A percentile compares a stretch with the other conserved stretches of the same genome.
Conservation (phyloP, 352 stramenopile species). For the Globisporangium cederbergense region DNA sequence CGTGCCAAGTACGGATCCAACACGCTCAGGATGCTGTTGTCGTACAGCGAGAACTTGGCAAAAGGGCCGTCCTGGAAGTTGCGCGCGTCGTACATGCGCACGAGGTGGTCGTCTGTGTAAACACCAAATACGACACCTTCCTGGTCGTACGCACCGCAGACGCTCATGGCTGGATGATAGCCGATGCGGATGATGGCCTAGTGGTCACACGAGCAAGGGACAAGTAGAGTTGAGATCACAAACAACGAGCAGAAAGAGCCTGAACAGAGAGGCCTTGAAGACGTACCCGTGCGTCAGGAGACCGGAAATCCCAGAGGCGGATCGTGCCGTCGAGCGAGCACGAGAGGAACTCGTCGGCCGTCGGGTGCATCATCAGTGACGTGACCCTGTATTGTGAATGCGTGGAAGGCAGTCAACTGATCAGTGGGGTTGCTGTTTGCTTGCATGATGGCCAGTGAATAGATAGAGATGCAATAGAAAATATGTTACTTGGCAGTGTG, state of each 20-base stretch:
- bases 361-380: slow-evolving; percentile 85
- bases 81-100: slow-evolving; percentile 87
- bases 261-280: not conserved
- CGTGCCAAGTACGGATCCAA: slow-evolving; percentile 63
- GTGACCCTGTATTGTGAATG: slow-evolving; percentile 43
- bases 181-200: slow-evolving; percentile 64
- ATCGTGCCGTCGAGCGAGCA: slow-evolving; percentile 74
- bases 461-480: not conserved
- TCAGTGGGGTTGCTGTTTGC: no score
- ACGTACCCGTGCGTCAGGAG: slow-evolving; percentile 52
- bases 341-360: slow-evolving; percentile 80
- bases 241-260: not conserved
- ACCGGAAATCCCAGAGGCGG: slow-evolving; percentile 78
- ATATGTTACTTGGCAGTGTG: slow-evolving; percentile 63
- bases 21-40: slow-evolving; percentile 55
- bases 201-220: not conserved
- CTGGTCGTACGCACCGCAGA: slow-evolving; percentile 78
- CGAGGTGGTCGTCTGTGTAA: slow-evolving; percentile 81
- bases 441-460: not conserved
- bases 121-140: slow-evolving; percentile 85
- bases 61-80: slow-evolving; percentile 88
- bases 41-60: slow-evolving; percentile 85
- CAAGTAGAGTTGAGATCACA: not conserved
- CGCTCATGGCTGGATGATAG: slow-evolving; percentile 54
- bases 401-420: no score